Percentiles rank a stretch among this genome's conserved stretches.
phyloP scores from a whole-genome alignment of 2,329 filamentous ascomycete genomes.

The Colletotrichum sp. region DNA sequence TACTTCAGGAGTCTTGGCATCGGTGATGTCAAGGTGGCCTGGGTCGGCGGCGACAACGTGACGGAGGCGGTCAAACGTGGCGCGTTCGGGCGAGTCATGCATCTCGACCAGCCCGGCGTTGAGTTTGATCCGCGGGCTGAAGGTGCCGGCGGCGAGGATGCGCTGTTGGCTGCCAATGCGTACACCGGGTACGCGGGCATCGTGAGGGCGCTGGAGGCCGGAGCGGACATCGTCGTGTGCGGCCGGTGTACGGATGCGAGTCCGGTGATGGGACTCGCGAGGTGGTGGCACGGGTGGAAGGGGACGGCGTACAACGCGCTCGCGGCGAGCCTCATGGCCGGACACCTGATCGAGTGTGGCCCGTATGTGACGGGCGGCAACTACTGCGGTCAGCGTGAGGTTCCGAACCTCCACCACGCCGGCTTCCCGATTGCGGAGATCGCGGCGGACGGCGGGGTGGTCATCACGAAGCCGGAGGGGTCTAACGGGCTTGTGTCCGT shows the following conservation, averaged over 20 bases:
- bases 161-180: constrained; percentile 44
- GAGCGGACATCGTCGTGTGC: constrained; percentile 54
- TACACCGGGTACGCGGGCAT: constrained; percentile 58
- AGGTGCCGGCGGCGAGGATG: not conserved
- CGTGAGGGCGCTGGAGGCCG: constrained; percentile 41
- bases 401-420: constrained; percentile 33
- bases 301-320: constrained; percentile 52
- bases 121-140: not conserved
- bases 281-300: constrained; percentile 60
- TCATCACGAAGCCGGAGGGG: constrained; percentile 38
- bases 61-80: constrained; percentile 23
- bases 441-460: constrained; percentile 31
- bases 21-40: constrained; percentile 35
- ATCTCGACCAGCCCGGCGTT: constrained; percentile 20
- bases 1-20: constrained; percentile 30
- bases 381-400: constrained; percentile 54
- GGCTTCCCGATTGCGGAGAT: constrained; percentile 45
- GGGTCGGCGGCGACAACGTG: constrained; percentile 43
- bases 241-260: constrained; percentile 54
- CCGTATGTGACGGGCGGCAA: constrained; percentile 60
- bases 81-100: constrained; percentile 22
- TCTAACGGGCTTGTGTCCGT: constrained; percentile 41
- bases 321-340: constrained; percentile 54
- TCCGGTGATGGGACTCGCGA: constrained; percentile 60
- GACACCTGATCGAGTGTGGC: constrained; percentile 59